phyloP scores from a whole-genome alignment of 2,329 filamentous ascomycete species.

The Trichoderma sp. region DNA sequence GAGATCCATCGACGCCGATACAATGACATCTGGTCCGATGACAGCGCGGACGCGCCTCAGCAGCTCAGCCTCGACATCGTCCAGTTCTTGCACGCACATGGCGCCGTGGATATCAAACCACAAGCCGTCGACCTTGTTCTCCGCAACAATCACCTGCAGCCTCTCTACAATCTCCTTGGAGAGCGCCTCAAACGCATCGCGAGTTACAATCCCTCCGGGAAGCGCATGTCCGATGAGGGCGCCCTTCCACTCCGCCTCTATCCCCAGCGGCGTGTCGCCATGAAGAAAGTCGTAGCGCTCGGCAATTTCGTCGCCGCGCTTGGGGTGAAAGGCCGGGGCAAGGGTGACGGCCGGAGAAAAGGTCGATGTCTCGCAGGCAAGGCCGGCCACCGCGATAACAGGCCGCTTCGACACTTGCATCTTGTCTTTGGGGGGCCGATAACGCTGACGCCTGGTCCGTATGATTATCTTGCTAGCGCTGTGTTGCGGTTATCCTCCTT shows the following conservation, averaged over 20 bases:
- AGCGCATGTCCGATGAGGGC: conserved; percentile 54
- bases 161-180: conserved; percentile 44
- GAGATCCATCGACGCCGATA: conserved; percentile 58
- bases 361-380: conserved; percentile 56
- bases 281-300: conserved; percentile 50
- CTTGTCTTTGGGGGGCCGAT: conserved; percentile 5
- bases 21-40: conserved; percentile 48
- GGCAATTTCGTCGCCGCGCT: conserved; percentile 46
- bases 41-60: conserved; percentile 47
- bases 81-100: conserved; percentile 54
- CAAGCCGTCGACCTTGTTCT: conserved; percentile 46
- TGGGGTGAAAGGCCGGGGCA: conserved; percentile 52
- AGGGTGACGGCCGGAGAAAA: conserved; percentile 53
- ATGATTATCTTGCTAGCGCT: conserved; percentile 1
- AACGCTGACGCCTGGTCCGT: background rate
- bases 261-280: conserved; percentile 42
- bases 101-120: conserved; percentile 61
- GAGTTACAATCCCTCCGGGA: conserved; percentile 51
- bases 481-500: background rate
- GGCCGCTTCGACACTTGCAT: conserved; percentile 34
- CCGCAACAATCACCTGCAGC: conserved; percentile 41
- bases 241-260: conserved; percentile 51
- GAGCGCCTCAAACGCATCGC: conserved; percentile 49
- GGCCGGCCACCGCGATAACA: conserved; percentile 53
- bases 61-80: conserved; percentile 52